A percentile compares a stretch with the other conserved stretches of the same genome.
Conservation (phyloP, 2,329 filamentous ascomycete species). For the Alternaria solani region DNA sequence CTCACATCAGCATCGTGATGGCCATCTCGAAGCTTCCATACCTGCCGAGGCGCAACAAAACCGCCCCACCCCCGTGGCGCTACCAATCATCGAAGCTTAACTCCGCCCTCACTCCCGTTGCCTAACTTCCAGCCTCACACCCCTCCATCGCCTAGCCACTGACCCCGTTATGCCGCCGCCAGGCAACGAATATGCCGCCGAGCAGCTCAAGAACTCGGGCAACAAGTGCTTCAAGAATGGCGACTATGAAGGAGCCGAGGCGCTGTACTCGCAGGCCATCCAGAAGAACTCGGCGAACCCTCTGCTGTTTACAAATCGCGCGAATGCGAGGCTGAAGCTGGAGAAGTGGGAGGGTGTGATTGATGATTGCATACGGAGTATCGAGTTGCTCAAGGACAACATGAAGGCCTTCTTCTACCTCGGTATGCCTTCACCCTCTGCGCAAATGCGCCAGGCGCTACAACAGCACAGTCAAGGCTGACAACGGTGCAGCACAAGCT, state of each 20-base stretch:
- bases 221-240: conserved; percentile 71
- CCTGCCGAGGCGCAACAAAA: conserved; percentile 18
- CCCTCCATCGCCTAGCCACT: conserved; percentile 6
- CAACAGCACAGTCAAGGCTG: conserved; percentile 16
- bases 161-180: conserved; percentile 30
- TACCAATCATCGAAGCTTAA: conserved; percentile 34
- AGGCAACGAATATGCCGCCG: conserved; percentile 52
- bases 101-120: conserved; percentile 30
- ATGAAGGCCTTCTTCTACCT: conserved; percentile 89
- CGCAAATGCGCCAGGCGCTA: background rate
- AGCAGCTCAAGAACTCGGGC: conserved; percentile 61
- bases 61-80: conserved; percentile 27
- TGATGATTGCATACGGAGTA: conserved; percentile 77
- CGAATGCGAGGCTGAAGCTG: conserved; percentile 80
- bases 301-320: conserved; percentile 86
- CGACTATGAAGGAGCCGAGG: conserved; percentile 72
- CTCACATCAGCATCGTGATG: conserved; percentile 25
- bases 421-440: conserved; percentile 39
- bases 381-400: conserved; percentile 69
- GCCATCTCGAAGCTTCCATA: conserved; percentile 38
- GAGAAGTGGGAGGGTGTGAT: conserved; percentile 77
- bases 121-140: conserved; percentile 1
- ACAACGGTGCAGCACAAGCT: conserved; percentile 68
- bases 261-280: conserved; percentile 79
- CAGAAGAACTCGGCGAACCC: conserved; percentile 79